Conservation (phyloP, 768 basidiomycete species). For the Termitomyces sp. region DNA sequence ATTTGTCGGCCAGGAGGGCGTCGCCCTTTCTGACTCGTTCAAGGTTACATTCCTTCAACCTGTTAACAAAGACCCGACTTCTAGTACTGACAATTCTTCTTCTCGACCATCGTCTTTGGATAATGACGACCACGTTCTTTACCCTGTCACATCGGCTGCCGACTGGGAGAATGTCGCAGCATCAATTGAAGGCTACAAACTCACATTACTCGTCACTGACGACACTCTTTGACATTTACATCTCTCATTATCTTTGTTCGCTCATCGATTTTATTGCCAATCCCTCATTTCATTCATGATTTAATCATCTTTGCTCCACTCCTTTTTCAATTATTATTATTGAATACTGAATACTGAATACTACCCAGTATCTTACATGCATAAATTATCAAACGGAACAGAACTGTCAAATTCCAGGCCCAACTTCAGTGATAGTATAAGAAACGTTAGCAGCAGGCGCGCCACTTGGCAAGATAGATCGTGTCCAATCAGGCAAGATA, state of each 20-base stretch:
- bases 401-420: constrained; percentile 12
- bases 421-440: constrained; percentile 14
- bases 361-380: not conserved
- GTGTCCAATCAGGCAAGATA: constrained; percentile 81
- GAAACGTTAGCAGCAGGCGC: constrained; percentile 51
- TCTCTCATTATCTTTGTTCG: not conserved
- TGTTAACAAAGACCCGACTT: constrained; percentile 10
- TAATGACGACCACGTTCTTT: constrained; percentile 26
- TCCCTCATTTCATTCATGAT: not conserved
- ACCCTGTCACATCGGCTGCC: constrained; percentile 47
- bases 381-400: constrained; percentile 3
- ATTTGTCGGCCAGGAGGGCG: constrained; percentile 56
- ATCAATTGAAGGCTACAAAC: constrained; percentile 41
- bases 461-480: constrained; percentile 52
- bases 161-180: constrained; percentile 55
- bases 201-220: constrained; percentile 54
- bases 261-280: not conserved
- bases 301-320: not conserved
- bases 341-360: not conserved
- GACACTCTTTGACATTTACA: constrained; percentile 10
- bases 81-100: constrained; percentile 26
- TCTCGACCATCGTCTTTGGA: constrained; percentile 31
- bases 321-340: constrained; percentile 1
- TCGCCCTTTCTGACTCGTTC: constrained; percentile 51
- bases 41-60: constrained; percentile 49